Conservation (phyloP, 2,329 filamentous ascomycete species). For the Aspergillus clavatus region DNA sequence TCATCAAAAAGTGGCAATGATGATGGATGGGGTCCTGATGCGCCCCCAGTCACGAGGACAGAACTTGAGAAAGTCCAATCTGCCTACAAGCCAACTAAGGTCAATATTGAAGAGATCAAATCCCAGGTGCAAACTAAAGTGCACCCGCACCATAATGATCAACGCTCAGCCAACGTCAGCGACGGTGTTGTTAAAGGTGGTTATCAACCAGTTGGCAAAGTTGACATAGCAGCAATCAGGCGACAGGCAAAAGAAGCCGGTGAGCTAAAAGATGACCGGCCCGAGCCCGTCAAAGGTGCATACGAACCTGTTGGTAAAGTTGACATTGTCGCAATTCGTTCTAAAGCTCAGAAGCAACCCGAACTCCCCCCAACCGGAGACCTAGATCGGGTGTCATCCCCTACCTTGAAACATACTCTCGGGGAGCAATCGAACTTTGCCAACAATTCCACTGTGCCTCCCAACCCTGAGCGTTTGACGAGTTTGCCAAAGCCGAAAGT, state of each 20-base stretch:
- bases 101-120: conserved; percentile 82
- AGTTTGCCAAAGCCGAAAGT: conserved; percentile 92
- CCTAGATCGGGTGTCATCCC: conserved; percentile 44
- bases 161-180: conserved; percentile 43
- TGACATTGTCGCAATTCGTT: conserved; percentile 89
- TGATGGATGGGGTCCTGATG: conserved; percentile 93
- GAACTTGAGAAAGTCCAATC: conserved; percentile 87
- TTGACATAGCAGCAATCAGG: conserved; percentile 91
- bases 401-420: conserved; percentile 43
- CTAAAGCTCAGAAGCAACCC: conserved; percentile 66
- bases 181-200: conserved; percentile 71
- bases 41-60: conserved; percentile 80
- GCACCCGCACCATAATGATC: conserved; percentile 52
- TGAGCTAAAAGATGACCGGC: conserved; percentile 63
- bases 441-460: conserved; percentile 72
- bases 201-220: conserved; percentile 92
- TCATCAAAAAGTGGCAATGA: conserved; percentile 59
- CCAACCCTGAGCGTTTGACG: conserved; percentile 70
- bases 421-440: conserved; percentile 58
- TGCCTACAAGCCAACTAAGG: conserved; percentile 92
- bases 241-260: conserved; percentile 62
- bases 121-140: conserved; percentile 61
- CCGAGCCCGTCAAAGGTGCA: conserved; percentile 79
- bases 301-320: conserved; percentile 97
- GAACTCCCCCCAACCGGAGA: conserved; percentile 20